Base-by-base conservation (phyloP, 805 yeast genomes). In the Grigorovia jiainica region DNA sequence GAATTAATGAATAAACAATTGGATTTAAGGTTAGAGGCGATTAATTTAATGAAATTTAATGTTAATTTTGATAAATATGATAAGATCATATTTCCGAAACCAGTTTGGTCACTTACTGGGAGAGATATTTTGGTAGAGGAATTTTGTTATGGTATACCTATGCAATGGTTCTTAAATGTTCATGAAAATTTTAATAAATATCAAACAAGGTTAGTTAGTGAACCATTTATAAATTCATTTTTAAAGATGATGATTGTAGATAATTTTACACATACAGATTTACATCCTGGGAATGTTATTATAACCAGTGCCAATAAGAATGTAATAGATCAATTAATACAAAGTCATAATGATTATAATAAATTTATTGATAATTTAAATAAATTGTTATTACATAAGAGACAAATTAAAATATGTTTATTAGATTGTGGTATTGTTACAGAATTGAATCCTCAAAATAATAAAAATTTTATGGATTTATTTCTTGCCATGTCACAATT, bases 231-330 rank as follows among this genome's bases (percentile, higher is more conserved):
- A 19, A 95, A 92, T 58, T 84, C 97, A 4, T 92, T 92, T 53
- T 67, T 92, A 48, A 83, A 87, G 53, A 92, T 92, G 99, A 69
- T 92, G 47, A 82, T 92, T 40, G 63, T 90, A 41, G 95, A 92
- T 64, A 89, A 92, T 60, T 92, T 92, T 61, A 86, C 89, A 35
- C 99, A 92, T 60, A 90, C 97, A 0, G 99, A 92, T 64, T 68
- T 92, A 45, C 99, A 92, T 52, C 97, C 98, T 0, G 99, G 99
- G 3, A 92, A 92, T 60, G 85, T 92, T 55, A 76, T 87, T 69
- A 75, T 86, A 7, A 65, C 86, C 38, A 79, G 84, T 52, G 71
- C 79, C 50, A 77, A 76, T 50, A 71, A 65, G 2, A 60, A 65
- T 45, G 61, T 27, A 53, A 24, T 43, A 58, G 19, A 58, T 52